These are phyloP conservation scores for Fomitopsis betulina DNA, from an alignment of 1,284 basidiomycete species.

Conservation along the genomic window DNA sequence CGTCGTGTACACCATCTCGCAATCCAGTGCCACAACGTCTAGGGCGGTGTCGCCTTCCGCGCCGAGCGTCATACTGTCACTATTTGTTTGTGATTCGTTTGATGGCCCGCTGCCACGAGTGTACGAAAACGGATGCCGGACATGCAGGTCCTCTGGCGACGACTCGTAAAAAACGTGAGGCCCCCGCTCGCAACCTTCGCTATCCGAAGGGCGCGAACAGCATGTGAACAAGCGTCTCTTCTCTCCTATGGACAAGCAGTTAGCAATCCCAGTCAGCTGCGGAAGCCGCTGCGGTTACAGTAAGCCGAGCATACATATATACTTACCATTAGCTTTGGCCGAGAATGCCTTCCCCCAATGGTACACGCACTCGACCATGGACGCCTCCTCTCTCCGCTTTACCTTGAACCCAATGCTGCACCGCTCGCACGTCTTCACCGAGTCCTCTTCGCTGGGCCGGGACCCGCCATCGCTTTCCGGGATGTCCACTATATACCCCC, in stretches of 20 bases:
- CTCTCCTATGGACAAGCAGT: slow-evolving; percentile 45
- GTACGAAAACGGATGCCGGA: slow-evolving; percentile 67
- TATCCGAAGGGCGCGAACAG: slow-evolving; percentile 54
- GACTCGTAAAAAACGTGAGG: slow-evolving; percentile 79
- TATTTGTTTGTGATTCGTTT: slow-evolving; percentile 1
- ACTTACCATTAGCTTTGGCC: slow-evolving; percentile 54
- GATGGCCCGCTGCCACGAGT: slow-evolving; percentile 27
- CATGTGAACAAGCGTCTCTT: slow-evolving; percentile 62
- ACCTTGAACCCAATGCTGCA: slow-evolving; percentile 71
- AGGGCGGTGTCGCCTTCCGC: slow-evolving; percentile 38
- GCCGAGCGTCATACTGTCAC: not conserved
- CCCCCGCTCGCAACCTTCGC: slow-evolving; percentile 62
- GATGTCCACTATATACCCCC: slow-evolving; percentile 70
- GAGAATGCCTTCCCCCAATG: slow-evolving; percentile 80
- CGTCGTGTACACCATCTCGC: slow-evolving; percentile 92
- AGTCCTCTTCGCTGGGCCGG: slow-evolving; percentile 63
- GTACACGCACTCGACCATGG: slow-evolving; percentile 59
- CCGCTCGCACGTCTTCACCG: slow-evolving; percentile 70
- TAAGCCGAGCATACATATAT: not conserved
- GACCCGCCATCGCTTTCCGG: slow-evolving; percentile 60
- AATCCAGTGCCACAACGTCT: slow-evolving; percentile 82
- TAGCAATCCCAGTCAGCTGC: not conserved
- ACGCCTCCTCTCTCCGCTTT: slow-evolving; percentile 46
- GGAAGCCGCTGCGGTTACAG: not conserved
- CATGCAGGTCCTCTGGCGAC: slow-evolving; percentile 64